These are phyloP conservation scores for Saccharomycopsis sp. DNA, from an alignment of 805 yeast genomes.

Conservation along the genomic window DNA sequence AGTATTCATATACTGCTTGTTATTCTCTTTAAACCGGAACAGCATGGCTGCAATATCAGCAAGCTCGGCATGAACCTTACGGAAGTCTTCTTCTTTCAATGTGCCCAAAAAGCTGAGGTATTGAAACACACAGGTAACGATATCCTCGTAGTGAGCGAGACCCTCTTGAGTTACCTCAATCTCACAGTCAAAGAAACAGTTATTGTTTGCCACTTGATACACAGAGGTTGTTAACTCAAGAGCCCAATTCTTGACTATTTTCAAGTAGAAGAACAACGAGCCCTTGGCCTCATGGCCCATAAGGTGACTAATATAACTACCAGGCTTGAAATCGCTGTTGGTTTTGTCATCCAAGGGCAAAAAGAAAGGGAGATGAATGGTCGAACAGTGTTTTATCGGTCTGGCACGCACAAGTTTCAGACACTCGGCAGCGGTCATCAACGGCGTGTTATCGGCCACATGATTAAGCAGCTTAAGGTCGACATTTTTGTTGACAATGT, in stretches of 20 bases:
- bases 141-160: constrained; percentile 51
- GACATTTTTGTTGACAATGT: constrained; percentile 8
- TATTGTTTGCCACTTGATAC: constrained; percentile 57
- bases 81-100: constrained; percentile 57
- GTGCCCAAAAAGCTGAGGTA: constrained; percentile 49
- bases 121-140: constrained; percentile 57
- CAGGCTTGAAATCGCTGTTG: constrained; percentile 63
- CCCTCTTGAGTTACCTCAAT: constrained; percentile 77
- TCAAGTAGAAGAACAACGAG: constrained; percentile 65
- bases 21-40: constrained; percentile 78
- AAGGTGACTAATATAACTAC: constrained; percentile 67
- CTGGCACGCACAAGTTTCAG: constrained; percentile 55
- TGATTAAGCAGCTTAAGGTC: constrained; percentile 9
- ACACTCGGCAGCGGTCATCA: constrained; percentile 45
- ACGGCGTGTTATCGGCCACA: constrained; percentile 26
- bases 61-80: constrained; percentile 70
- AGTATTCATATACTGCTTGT: constrained; percentile 55
- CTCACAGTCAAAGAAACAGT: constrained; percentile 59
- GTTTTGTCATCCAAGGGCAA: constrained; percentile 67
- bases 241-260: constrained; percentile 65
- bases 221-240: constrained; percentile 71
- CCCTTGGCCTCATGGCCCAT: constrained; percentile 93
- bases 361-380: constrained; percentile 59
- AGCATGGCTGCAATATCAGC: constrained; percentile 58
- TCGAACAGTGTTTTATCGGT: constrained; percentile 77